Base-by-base conservation (phyloP, 2,329 filamentous ascomycete genomes). In the Stagonosporopsis chrysanthemi region DNA sequence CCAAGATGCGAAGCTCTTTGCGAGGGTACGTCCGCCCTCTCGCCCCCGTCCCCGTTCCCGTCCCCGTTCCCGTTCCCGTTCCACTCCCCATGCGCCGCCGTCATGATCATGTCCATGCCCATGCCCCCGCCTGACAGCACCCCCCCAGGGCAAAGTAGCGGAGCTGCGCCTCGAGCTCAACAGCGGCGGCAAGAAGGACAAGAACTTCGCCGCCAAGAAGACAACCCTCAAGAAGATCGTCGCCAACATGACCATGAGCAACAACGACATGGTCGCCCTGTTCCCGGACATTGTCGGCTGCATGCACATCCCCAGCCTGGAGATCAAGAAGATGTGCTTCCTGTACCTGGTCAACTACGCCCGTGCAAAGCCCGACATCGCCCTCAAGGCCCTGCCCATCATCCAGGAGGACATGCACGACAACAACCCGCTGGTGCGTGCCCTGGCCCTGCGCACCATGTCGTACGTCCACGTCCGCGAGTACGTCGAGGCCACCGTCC, bases 281-380 rank as follows among this genome's bases (percentile, higher is more conserved):
- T 99, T 99, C 69, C 92, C 94, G 17, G 95, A 99, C 75, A 90
- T 99, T 58, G 91, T 99, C 68, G 88, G 84, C 62, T 98, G 94
- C 82, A 99, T 99, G 95, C 88, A 91, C 68, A 91, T 99, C 61
- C 90, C 89, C 49, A 96, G 90, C 70, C 81, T 99, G 76, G 95
- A 99, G 79, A 97, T 99, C 80, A 99, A 99, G 86, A 99, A 99
- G 84, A 99, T 99, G 95, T 97, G 95, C 80, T 99, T 98, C 75
- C 81, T 99, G 60, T 99, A 96, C 77, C 81, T 99, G 58, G 95
- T 98, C 75, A 98, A 99, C 80, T 99, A 99, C 77, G 91, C 95
- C 47, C 86, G 95, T 60, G 90, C 94, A 83, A 94, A 96, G 72
- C 92, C 95, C 15, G 95, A 99, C 56, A 90, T 96, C 75, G 94